Percentiles rank a stretch among this genome's conserved stretches.
These are phyloP conservation scores for Cercospora berteroae DNA, from an alignment of 2,329 filamentous ascomycete species.

Conservation along the genomic window DNA sequence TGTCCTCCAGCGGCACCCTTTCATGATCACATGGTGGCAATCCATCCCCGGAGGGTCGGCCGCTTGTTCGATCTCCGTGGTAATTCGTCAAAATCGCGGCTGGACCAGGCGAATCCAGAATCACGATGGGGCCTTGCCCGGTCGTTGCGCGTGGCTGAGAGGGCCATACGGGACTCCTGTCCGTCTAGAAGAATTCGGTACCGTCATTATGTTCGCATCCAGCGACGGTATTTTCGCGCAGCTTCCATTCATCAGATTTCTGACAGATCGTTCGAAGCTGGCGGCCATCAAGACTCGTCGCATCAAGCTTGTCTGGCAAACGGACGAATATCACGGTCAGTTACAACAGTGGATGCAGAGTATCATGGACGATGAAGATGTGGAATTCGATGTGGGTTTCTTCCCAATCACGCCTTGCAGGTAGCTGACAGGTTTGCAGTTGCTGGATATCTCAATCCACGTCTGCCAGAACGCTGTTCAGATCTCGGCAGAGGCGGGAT, in stretches of 20 bases:
- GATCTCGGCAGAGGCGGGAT: background rate
- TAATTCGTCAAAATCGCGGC: background rate
- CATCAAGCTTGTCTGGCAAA: constrained; percentile 5
- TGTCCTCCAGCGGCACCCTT: constrained; percentile 1
- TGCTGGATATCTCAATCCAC: constrained; percentile 9
- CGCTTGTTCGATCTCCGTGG: background rate
- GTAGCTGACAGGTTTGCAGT: background rate
- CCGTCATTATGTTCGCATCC: background rate
- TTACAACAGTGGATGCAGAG: constrained; percentile 4
- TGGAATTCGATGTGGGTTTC: background rate
- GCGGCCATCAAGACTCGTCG: background rate
- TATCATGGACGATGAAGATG: background rate
- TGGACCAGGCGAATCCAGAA: background rate
- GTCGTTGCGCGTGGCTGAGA: background rate
- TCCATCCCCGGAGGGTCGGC: background rate
- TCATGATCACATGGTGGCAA: background rate
- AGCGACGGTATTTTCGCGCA: constrained; percentile 5
- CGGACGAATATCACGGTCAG: background rate
- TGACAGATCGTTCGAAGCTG: background rate
- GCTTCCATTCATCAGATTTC: background rate
- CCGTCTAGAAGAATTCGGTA: background rate
- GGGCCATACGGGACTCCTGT: background rate
- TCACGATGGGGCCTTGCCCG: background rate
- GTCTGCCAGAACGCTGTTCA: background rate
- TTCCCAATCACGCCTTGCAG: background rate